Evolutionary conservation across 768 basidiomycete species (phyloP).

Genomic region (Terana coerulea): DNA sequence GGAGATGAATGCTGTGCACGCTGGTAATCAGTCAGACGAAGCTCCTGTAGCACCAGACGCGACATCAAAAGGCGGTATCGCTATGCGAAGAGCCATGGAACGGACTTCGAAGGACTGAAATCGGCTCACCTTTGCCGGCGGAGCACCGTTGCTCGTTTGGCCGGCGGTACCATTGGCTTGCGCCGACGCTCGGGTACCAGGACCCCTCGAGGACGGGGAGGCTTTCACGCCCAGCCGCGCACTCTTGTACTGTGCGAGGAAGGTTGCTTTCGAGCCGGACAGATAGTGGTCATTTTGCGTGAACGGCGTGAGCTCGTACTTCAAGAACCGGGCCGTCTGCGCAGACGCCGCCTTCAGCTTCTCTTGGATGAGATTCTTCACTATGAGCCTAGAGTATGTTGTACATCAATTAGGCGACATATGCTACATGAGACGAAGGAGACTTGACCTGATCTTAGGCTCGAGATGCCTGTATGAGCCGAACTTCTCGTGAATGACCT

Average conservation of each 20-base stretch:
- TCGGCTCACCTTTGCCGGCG: no score
- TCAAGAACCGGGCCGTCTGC: conserved; percentile 9
- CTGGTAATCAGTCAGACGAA: no score
- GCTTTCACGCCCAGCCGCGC: conserved; percentile 21
- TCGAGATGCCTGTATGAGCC: conserved; percentile 35
- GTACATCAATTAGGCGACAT: not conserved
- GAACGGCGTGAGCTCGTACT: conserved; percentile 26
- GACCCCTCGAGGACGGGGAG: conserved; percentile 15
- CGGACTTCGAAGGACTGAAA: no score
- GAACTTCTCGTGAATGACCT: conserved; percentile 33
- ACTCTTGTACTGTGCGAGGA: conserved; percentile 34
- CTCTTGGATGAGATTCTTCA: conserved; percentile 13
- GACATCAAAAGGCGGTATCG: no score
- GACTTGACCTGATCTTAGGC: conserved; percentile 30
- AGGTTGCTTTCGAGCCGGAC: conserved; percentile 29
- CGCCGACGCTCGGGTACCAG: not conserved
- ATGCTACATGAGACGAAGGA: not conserved
- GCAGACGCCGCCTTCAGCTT: conserved; percentile 1
- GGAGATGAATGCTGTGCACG: no score
- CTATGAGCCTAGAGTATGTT: conserved; percentile 6
- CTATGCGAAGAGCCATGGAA: no score
- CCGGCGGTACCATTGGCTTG: not conserved
- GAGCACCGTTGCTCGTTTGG: no score
- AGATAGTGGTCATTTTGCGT: conserved; percentile 43
- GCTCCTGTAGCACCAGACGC: no score